These are phyloP conservation scores for Silybum marianum DNA, from an alignment of 129 eudicot genomes.

Conservation along the genomic window DNA sequence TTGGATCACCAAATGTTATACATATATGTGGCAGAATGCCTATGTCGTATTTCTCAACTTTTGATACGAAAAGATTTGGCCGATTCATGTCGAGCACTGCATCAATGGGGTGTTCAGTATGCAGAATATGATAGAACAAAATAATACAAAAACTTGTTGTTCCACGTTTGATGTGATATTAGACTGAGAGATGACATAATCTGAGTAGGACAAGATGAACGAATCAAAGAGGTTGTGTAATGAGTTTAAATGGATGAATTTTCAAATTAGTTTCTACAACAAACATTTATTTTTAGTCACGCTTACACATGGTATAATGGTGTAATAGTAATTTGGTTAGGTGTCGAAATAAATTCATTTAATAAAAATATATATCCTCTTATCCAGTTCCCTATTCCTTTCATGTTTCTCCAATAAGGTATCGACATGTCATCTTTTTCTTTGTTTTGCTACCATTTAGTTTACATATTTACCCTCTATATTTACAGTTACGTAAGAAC, in stretches of 20 bases:
- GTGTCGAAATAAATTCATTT: not conserved
- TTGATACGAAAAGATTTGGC: not conserved
- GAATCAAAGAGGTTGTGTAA: not conserved
- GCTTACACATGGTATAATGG: not conserved
- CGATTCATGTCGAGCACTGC: not conserved
- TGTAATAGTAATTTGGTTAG: not conserved
- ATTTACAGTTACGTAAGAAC: not conserved
- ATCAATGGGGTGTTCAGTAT: not conserved
- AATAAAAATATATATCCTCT: not conserved
- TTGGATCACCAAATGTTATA: constrained; percentile 9
- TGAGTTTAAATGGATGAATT: not conserved
- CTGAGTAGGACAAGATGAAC: not conserved
- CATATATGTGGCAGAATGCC: not conserved
- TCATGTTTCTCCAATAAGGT: not conserved
- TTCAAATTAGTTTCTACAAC: not conserved
- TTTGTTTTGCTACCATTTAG: too few relatives aligned
- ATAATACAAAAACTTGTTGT: too few relatives aligned
- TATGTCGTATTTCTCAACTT: not conserved
- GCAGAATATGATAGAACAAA: too few relatives aligned
- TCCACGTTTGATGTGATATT: too few relatives aligned
- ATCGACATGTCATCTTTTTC: not conserved
- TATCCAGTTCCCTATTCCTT: too few relatives aligned
- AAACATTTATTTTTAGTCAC: not conserved
- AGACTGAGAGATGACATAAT: too few relatives aligned
- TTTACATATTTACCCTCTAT: not conserved